These are phyloP conservation scores for Trichoderma gamsii DNA, from an alignment of 495 filamentous ascomycete species.

Conservation along the genomic window DNA sequence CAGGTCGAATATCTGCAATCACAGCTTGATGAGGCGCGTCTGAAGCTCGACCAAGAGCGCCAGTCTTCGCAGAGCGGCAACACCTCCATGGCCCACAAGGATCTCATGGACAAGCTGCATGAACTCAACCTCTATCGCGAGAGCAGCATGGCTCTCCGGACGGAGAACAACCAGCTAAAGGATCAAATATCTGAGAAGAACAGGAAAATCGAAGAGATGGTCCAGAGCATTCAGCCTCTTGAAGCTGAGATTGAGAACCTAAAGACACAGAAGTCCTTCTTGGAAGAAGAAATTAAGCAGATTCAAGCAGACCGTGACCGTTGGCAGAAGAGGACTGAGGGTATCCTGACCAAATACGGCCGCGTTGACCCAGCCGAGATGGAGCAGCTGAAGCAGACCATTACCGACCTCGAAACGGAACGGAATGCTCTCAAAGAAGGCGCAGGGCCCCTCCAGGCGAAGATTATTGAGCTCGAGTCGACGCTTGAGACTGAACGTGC, in stretches of 20 bases:
- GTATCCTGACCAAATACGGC: constrained; percentile 92
- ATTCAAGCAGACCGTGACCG: constrained; percentile 81
- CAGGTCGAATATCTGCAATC: constrained; percentile 80
- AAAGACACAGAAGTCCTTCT: constrained; percentile 68
- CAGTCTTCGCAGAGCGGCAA: constrained; percentile 66
- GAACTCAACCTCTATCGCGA: constrained; percentile 93
- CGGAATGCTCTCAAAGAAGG: constrained; percentile 58
- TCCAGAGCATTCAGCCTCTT: constrained; percentile 72
- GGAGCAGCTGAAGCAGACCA: constrained; percentile 68
- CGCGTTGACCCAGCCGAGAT: constrained; percentile 89
- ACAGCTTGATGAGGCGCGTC: constrained; percentile 76
- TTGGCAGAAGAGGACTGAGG: constrained; percentile 88
- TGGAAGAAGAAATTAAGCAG: constrained; percentile 78
- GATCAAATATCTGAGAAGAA: constrained; percentile 67
- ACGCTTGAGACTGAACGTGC: constrained; percentile 39
- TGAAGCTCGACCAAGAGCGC: constrained; percentile 84
- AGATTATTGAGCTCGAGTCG: constrained; percentile 41
- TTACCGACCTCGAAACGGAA: constrained; percentile 60
- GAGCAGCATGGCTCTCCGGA: constrained; percentile 80
- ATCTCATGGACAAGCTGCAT: constrained; percentile 86
- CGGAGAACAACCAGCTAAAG: constrained; percentile 73
- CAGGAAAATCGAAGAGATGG: constrained; percentile 64
- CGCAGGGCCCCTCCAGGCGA: constrained; percentile 53
- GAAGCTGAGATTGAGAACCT: constrained; percentile 71
- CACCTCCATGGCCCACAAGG: constrained; percentile 68